phyloP scores from a whole-genome alignment of 495 filamentous ascomycete species.

The Physcia stellaris region DNA sequence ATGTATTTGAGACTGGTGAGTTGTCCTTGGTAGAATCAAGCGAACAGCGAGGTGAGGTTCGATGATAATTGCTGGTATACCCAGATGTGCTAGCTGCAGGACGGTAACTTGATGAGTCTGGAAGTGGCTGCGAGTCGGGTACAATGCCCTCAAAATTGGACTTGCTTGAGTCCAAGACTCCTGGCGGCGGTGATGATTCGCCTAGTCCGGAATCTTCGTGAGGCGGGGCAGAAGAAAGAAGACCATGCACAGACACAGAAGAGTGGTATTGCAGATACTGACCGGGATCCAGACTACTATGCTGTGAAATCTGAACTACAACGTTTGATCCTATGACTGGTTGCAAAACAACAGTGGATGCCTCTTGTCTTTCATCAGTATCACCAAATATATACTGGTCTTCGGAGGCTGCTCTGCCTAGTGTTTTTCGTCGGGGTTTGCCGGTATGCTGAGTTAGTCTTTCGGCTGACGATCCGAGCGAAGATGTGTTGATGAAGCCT shows the following conservation, averaged over 20 bases:
- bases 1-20: background rate
- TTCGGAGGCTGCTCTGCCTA: background rate
- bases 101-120: slow-evolving; percentile 10
- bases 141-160: slow-evolving; percentile 3
- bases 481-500: background rate
- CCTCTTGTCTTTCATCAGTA: background rate
- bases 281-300: slow-evolving; percentile 11
- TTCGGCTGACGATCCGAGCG: background rate
- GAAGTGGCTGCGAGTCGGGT: slow-evolving; percentile 15
- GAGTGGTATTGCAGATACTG: slow-evolving; percentile 13
- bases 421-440: background rate
- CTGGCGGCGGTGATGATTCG: slow-evolving; percentile 3
- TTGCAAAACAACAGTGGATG: background rate
- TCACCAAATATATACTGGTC: background rate
- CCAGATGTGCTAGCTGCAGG: slow-evolving; percentile 4
- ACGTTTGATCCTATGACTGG: background rate
- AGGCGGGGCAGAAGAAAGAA: background rate
- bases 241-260: slow-evolving; percentile 8
- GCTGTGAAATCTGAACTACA: slow-evolving; percentile 11
- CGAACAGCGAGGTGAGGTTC: background rate
- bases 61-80: background rate
- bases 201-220: slow-evolving; percentile 2
- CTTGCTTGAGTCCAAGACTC: background rate
- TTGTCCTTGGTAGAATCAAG: background rate
- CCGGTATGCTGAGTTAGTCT: background rate